Conservation (phyloP, 1,284 basidiomycete species). For the Boletellus deceptivus region DNA sequence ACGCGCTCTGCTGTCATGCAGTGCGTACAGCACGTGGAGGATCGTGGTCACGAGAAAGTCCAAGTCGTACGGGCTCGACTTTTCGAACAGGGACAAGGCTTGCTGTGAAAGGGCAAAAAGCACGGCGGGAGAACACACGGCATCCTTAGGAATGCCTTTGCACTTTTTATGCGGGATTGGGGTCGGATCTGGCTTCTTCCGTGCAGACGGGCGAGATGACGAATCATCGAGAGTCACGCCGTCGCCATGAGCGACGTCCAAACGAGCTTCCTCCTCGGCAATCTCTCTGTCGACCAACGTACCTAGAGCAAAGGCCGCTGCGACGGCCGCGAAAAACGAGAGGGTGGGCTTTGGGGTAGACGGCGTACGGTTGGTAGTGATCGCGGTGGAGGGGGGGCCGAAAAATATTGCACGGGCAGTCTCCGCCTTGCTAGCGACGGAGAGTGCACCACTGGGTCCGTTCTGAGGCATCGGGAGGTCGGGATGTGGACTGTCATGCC, state of each 20-base stretch:
- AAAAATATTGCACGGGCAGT: constrained; percentile 37
- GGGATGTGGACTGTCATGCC: constrained; percentile 6
- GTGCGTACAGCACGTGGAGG: constrained; percentile 52
- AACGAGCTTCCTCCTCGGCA: constrained; percentile 27
- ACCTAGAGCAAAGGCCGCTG: constrained; percentile 57
- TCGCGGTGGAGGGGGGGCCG: constrained; percentile 16
- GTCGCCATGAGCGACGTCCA: constrained; percentile 24
- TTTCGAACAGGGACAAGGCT: constrained; percentile 43
- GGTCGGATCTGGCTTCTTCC: constrained; percentile 26
- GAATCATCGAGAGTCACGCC: constrained; percentile 20
- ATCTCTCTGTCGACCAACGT: constrained; percentile 39
- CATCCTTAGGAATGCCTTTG: constrained; percentile 29
- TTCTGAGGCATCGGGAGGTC: constrained; percentile 15
- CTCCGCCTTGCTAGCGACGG: constrained; percentile 23
- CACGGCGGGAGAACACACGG: constrained; percentile 33
- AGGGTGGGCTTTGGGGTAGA: constrained; percentile 41
- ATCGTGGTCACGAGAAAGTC: constrained; percentile 53
- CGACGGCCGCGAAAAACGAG: constrained; percentile 57
- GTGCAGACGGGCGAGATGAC: constrained; percentile 21
- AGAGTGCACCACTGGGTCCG: neutral
- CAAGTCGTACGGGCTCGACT: constrained; percentile 41
- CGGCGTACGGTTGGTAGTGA: constrained; percentile 10
- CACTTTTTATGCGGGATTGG: constrained; percentile 22
- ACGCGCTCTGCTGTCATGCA: constrained; percentile 48
- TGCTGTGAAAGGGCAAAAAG: constrained; percentile 48